phyloP scores from a whole-genome alignment of 2,329 filamentous ascomycete genomes.

The Alternaria incomplexa region DNA sequence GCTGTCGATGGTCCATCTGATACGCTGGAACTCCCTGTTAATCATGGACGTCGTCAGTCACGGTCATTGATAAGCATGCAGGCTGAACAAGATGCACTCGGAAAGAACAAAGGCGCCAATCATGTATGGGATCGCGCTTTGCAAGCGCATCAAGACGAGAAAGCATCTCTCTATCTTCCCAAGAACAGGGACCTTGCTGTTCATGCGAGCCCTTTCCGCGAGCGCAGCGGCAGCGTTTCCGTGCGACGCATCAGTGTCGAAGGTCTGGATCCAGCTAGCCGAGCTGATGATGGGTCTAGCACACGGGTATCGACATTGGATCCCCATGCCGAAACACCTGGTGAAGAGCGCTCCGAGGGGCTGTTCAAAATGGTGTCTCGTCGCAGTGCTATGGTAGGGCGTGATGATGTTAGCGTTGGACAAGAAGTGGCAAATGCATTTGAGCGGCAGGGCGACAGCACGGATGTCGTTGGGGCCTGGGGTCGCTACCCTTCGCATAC shows the following conservation, averaged over 20 bases:
- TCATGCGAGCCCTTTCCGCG: slow-evolving; percentile 37
- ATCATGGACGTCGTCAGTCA: slow-evolving; percentile 36
- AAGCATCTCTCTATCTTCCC: slow-evolving; percentile 41
- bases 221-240: slow-evolving; percentile 37
- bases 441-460: slow-evolving; percentile 34
- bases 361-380: slow-evolving; percentile 4
- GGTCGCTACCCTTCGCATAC: slow-evolving; percentile 55
- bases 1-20: slow-evolving; percentile 32
- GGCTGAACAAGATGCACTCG: slow-evolving; percentile 31
- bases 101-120: slow-evolving; percentile 28
- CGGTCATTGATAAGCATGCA: slow-evolving; percentile 39
- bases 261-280: neutral
- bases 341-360: neutral
- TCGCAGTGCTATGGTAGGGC: slow-evolving; percentile 28
- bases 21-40: slow-evolving; percentile 8
- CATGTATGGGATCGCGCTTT: slow-evolving; percentile 47
- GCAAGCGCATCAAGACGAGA: slow-evolving; percentile 46
- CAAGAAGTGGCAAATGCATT: slow-evolving; percentile 27
- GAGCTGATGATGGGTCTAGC: slow-evolving; percentile 4
- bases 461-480: slow-evolving; percentile 49
- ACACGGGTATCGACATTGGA: slow-evolving; percentile 15
- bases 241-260: slow-evolving; percentile 9
- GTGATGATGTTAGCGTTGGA: slow-evolving; percentile 3
- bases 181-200: slow-evolving; percentile 38
- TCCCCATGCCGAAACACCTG: slow-evolving; percentile 1